Base-by-base conservation (phyloP, 2,329 filamentous ascomycete genomes). In the Penicillium verrucosum region DNA sequence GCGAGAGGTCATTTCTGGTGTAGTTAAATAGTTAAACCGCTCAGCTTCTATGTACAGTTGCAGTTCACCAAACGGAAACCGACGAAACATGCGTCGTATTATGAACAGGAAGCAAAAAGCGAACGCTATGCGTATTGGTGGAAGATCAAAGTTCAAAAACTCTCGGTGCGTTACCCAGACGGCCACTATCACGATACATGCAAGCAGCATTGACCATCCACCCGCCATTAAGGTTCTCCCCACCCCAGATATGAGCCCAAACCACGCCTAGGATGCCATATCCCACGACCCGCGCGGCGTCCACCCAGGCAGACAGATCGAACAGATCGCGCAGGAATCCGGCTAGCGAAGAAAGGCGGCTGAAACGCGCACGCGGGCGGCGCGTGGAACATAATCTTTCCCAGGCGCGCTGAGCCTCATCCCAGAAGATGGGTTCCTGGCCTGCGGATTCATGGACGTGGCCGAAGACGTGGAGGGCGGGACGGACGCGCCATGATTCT, bases 371-470 rank as follows among this genome's bases (percentile, higher is more conserved):
- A 1, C 68, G 66, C 38, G 62, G 44, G 38, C 72, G 58, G 48
- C 76, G 63, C 10, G 75, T 71, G 3, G 69, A 68, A 68, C 82
- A 78, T 25, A 90, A 79, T n/a, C 79, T 77, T 74, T 93, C 90
- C 74, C 90, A 92, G 1, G 82, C 82, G 32, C 76, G 77, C 73
- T 95, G 90, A 58, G 85, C 83, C 27, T 85, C 82, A 71, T 94
- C 90, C 81, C 89, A 96, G 74, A 85, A 88, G 10, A 89, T 81
- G 0, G 85, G 73, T 66, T 92, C 85, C 42, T 78, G 78, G 16
- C 91, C 92, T 44, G 88, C 83, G 9, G 85, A 89, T 68, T 82
- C 88, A 75, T 96, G 92, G 25, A 92, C 82, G 73, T 96, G 92
- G 1, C 91, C 92, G 70, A 94, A 96, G 46, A 96, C 82, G 72